Base-by-base conservation (phyloP, 345 rosid species). In the Orychophragmus violaceus region DNA sequence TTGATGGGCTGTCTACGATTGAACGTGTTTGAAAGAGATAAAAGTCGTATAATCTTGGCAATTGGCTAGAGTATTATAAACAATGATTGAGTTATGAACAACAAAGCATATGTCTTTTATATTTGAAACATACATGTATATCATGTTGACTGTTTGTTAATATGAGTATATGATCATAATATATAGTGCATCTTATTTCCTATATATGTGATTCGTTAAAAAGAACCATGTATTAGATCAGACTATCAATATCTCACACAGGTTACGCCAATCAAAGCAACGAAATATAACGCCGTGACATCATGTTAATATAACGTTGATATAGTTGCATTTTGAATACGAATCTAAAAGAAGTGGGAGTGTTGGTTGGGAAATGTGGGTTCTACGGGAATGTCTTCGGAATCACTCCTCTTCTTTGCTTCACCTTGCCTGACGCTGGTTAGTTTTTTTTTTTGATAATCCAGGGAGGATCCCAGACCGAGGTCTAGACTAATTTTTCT, bases 301-400 rank as follows among this genome's bases (percentile, higher is more conserved):
- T 58, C 8, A 21, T 33, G 62, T 28, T 7, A n/a, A n/a, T n/a
- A n/a, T n/a, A n/a, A 35, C 39, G 16, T 36, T 36, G 41, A 1
- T 4, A 59, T 59, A 25, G 14, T 33, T 3, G 42, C 24, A 24
- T 48, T 0, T 4, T 48, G n/a, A 8, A 35, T 35, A 37, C 19
- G 10, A n/a, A 51, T 28, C 0, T 50, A 39, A 14, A 68, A 92
- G 98, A 92, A 66, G 33, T 82, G 73, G 98, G 97, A 28, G 93
- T 89, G n/a, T 61, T 92, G 78, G 61, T 86, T 0, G 97, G 98
- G 3, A 87, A 85, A 82, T 96, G 98, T 28, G 98, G 98, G 55
- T 82, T 64, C 63, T 73, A 77, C 6, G 94, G 96, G 51, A 91
- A 91, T 48, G 96, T 87, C 30, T 85, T 91, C 69, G 79, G 96